Percentiles rank a stretch among this genome's conserved stretches.
phyloP scores from a whole-genome alignment of 495 filamentous ascomycete species.

The Poronia punctata region DNA sequence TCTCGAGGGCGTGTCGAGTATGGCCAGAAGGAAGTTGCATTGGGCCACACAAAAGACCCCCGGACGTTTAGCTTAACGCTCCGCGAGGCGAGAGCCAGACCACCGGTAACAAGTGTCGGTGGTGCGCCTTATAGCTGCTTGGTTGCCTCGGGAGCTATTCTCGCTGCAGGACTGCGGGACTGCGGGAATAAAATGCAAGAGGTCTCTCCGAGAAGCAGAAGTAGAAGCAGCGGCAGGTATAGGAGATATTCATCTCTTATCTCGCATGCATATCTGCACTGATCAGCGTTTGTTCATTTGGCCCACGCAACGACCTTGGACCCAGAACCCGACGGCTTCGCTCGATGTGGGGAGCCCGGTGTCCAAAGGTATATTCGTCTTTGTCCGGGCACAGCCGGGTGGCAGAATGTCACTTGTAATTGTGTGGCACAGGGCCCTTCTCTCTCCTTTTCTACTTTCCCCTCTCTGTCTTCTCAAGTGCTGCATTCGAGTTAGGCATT shows the following conservation, averaged over 20 bases:
- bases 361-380: too few species aligned
- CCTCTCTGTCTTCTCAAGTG: too few species aligned
- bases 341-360: too few species aligned
- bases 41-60: constrained; percentile 6
- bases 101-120: constrained; percentile 1
- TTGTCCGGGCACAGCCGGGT: too few species aligned
- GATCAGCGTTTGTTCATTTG: constrained; percentile 7
- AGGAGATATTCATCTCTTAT: constrained; percentile 2
- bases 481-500: too few species aligned
- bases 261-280: constrained; percentile 15
- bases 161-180: not conserved
- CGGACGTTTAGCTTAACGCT: not conserved
- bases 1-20: too few species aligned
- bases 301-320: constrained; percentile 7
- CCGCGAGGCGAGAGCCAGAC: constrained; percentile 7
- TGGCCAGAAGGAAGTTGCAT: constrained; percentile 9
- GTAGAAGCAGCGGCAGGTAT: not conserved
- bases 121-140: not conserved
- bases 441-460: too few species aligned
- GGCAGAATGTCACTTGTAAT: too few species aligned
- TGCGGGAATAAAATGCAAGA: too few species aligned
- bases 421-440: too few species aligned
- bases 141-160: constrained; percentile 4
- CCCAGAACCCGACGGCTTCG: too few species aligned
- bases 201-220: too few species aligned